A percentile compares a stretch with the other conserved stretches of the same genome.
Conservation (phyloP, 164 flowering plant genomes). For the Paratinospora sagittata region DNA sequence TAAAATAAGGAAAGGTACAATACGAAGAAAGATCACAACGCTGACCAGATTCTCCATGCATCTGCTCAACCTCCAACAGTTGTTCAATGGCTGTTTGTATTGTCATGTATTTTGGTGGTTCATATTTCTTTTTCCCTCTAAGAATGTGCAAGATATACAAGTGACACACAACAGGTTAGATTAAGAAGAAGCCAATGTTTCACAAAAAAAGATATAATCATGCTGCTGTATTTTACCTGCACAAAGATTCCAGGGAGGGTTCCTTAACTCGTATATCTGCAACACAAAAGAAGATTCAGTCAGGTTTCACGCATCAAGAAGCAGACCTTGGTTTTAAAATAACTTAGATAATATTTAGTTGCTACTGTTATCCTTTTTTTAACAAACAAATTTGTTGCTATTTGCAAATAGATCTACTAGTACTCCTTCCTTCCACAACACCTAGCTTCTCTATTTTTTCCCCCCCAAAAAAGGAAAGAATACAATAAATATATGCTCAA, state of each 20-base stretch:
- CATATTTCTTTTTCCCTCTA: conserved; percentile 83
- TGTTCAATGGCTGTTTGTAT: conserved; percentile 86
- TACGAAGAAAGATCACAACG: background rate
- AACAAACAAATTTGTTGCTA: too few species aligned
- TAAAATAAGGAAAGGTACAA: background rate
- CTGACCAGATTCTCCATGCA: conserved; percentile 56
- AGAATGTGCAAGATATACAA: conserved; percentile 9
- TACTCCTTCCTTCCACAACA: too few species aligned
- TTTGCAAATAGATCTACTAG: too few species aligned
- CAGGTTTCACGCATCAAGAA: background rate
- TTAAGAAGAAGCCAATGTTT: background rate
- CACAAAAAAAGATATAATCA: background rate
- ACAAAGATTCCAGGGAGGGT: conserved; percentile 75
- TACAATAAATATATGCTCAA: too few species aligned
- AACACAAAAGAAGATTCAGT: background rate
- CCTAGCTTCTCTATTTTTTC: too few species aligned
- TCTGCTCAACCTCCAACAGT: conserved; percentile 73
- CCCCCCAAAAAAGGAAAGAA: too few species aligned
- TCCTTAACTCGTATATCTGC: conserved; percentile 94
- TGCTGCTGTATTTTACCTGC: conserved; percentile 35
- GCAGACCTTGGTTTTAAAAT: background rate
- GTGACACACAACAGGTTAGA: background rate
- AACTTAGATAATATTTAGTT: background rate
- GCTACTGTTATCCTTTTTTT: background rate
- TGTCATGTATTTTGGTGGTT: conserved; percentile 87